Base-by-base conservation (phyloP, 805 yeast genomes). In the Pichia thaimueangensis region DNA sequence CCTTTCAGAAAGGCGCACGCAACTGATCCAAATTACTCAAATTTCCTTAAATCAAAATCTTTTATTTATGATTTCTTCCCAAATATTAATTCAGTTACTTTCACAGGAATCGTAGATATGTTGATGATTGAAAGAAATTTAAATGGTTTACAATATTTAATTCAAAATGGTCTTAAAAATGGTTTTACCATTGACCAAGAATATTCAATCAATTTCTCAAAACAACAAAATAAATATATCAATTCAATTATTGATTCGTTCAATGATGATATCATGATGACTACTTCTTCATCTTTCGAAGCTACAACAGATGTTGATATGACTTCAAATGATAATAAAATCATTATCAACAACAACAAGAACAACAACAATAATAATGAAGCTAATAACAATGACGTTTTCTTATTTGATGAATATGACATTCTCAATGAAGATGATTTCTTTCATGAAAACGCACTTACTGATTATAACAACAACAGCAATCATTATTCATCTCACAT, bases 141-240 rank as follows among this genome's bases (percentile, higher is more conserved):
- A 35, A 55, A 49, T 38, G 73, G 70, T 45, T 35, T 59, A 35
- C 35, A 43, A 7, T 45, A 47, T 30, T 32, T 59, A 31, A 41
- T 59, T 43, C 56, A 62, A 54, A 56, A 57, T 25, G 63, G 61
- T 22, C 22, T 39, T 17, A 19, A 35, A 16, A 58, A 55, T 41
- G 79, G 78, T 13, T 66, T 70, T 44, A 69, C 70, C 6, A 52
- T 68, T 17, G 76, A 71, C 52, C 77, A 73, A 45, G 73, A 70
- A 49, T 65, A 62, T 50, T 60, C 54, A 36, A 41, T 57, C 31
- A 58, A 54, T 27, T 45, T 56, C 17, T 35, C 54, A 16, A 41
- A 46, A 21, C 46, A 48, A 32, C 44, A 47, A 41, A 34, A 38
- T 22, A 29, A 42, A 29, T 43, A 37, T 28, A 38, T 48, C 24